Conservation (phyloP, 73 alveolate species). For the Paramecium sexaurelia region DNA sequence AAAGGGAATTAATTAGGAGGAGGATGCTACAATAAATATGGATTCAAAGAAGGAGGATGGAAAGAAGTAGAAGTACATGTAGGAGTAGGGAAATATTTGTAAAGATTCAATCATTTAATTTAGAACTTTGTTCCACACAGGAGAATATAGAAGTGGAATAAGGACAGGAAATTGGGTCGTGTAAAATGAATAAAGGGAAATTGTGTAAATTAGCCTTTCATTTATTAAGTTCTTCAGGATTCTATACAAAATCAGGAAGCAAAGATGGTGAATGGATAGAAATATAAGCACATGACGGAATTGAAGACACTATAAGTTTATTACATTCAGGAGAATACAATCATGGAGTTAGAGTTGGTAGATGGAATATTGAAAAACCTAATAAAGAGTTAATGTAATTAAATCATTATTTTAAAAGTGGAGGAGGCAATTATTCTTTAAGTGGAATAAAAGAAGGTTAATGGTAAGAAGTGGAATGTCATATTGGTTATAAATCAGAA, state of each 20-base stretch:
- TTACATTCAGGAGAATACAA: not conserved
- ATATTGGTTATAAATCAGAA: not conserved
- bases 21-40: constrained; percentile 19
- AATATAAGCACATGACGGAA: not conserved
- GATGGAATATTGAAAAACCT: not conserved
- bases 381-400: not conserved
- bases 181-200: not conserved
- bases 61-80: constrained; percentile 14
- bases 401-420: not conserved
- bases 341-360: constrained; percentile 1
- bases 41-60: constrained; percentile 17
- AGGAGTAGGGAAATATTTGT: constrained; percentile 23
- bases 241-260: constrained; percentile 5
- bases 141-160: not conserved
- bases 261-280: constrained; percentile 33
- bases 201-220: not conserved
- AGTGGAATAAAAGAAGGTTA: not conserved
- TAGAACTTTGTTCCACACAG: not conserved
- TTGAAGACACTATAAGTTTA: not conserved
- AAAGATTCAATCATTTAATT: not conserved
- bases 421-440: not conserved
- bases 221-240: not conserved
- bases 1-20: constrained; percentile 17
- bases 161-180: constrained; percentile 2
- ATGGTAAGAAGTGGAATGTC: not conserved